Evolutionary conservation across 495 filamentous ascomycete genomes (phyloP).

Genomic region (Massariosphaeria phaeospora): DNA sequence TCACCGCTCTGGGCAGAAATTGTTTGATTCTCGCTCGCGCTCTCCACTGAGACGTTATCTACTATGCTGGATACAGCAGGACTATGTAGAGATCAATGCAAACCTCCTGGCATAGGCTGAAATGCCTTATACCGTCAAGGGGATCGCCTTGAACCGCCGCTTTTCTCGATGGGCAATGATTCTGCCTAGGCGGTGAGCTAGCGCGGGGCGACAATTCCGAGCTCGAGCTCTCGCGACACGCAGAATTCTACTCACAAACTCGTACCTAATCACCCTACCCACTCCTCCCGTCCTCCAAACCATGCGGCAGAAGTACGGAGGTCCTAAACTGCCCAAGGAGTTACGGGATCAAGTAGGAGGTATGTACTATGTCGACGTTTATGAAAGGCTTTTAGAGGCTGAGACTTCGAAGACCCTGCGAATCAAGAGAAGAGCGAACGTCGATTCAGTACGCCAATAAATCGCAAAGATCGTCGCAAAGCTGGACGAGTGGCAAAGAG

Average conservation of each 20-base stretch:
- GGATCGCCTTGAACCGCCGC: no score
- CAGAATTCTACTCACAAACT: conserved; percentile 22
- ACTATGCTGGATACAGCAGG: no score
- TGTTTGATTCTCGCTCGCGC: no score
- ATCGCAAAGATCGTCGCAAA: conserved; percentile 60
- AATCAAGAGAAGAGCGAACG: neutral
- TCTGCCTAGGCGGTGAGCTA: conserved; percentile 1
- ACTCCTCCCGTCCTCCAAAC: conserved; percentile 10
- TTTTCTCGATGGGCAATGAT: no score
- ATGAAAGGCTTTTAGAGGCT: neutral
- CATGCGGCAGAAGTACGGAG: conserved; percentile 48
- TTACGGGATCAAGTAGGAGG: conserved; percentile 56
- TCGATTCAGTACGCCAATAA: conserved; percentile 41
- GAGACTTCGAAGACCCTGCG: conserved; percentile 8
- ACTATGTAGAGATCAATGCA: no score
- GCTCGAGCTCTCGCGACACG: conserved; percentile 33
- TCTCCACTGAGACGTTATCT: no score
- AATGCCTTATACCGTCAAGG: no score
- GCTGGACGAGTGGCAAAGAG: conserved; percentile 56
- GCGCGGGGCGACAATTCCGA: conserved; percentile 7
- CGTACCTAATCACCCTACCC: no score
- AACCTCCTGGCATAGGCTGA: no score
- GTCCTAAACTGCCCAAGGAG: conserved; percentile 58
- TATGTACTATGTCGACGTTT: no score
- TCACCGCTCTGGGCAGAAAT: no score